These are phyloP conservation scores for Comarum palustre DNA, from an alignment of 306 rosid genomes.

Conservation along the genomic window DNA sequence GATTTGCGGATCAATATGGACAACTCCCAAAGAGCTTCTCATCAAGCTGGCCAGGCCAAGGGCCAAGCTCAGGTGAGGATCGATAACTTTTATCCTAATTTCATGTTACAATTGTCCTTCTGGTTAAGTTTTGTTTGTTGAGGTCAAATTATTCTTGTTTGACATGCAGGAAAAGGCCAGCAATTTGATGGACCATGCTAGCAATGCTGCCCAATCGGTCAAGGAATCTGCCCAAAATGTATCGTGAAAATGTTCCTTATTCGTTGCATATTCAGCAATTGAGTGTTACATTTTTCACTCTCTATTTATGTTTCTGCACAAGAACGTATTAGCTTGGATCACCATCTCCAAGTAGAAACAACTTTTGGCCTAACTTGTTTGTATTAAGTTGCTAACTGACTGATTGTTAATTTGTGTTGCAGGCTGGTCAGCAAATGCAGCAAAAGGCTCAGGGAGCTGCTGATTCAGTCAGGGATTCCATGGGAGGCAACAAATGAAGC, in stretches of 20 bases:
- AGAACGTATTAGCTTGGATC: neutral
- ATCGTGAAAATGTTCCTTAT: neutral
- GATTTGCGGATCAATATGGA: slow-evolving; percentile 32
- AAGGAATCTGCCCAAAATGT: slow-evolving; percentile 44
- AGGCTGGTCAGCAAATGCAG: slow-evolving; percentile 43
- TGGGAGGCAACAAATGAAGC: slow-evolving; percentile 27
- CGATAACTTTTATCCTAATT: too few relatives aligned
- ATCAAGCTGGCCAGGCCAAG: slow-evolving; percentile 41
- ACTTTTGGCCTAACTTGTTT: neutral
- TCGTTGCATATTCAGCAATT: neutral
- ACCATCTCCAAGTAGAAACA: neutral
- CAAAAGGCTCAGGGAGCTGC: slow-evolving; percentile 30
- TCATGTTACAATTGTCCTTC: too few relatives aligned
- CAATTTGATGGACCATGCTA: slow-evolving; percentile 29
- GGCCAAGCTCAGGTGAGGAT: slow-evolving; percentile 36
- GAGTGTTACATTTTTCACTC: neutral
- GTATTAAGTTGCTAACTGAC: neutral
- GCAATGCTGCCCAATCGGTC: slow-evolving; percentile 42
- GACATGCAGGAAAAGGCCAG: slow-evolving; percentile 40
- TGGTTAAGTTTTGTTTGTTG: too few relatives aligned
- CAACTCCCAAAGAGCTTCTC: slow-evolving; percentile 25
- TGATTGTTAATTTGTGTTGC: neutral
- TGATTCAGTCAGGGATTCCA: slow-evolving; percentile 17
- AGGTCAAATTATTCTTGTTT: too few relatives aligned
- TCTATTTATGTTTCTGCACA: too few relatives aligned